Conservation (phyloP, 2,329 filamentous ascomycete species). For the Beauveria varroae region DNA sequence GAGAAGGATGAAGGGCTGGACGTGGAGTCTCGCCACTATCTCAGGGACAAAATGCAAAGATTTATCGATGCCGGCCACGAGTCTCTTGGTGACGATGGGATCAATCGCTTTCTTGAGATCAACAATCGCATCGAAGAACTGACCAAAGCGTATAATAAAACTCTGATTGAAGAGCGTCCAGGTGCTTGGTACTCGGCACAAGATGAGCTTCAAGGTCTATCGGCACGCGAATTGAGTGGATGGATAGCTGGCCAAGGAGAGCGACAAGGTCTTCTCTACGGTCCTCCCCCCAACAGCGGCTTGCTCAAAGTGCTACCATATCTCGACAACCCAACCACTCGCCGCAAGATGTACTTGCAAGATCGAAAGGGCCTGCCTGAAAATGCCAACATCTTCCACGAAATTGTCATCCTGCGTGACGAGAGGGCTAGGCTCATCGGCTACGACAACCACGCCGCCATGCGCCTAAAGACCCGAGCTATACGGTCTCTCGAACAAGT, state of each 20-base stretch:
- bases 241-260: neutral
- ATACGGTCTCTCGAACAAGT: neutral
- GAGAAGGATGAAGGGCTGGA: neutral
- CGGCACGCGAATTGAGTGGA: neutral
- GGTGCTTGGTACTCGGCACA: neutral
- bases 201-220: conserved; percentile 1
- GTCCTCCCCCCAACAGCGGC: neutral
- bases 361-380: neutral
- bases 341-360: neutral
- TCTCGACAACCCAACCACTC: neutral
- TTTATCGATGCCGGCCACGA: neutral
- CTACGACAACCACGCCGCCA: neutral
- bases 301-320: neutral
- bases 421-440: neutral
- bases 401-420: neutral
- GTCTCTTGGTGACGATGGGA: neutral
- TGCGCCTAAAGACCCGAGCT: neutral
- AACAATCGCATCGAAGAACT: neutral
- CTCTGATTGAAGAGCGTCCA: neutral
- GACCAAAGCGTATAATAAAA: neutral
- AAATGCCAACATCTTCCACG: neutral
- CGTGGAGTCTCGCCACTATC: neutral
- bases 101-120: neutral
- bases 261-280: neutral
- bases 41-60: neutral